A percentile compares a stretch with the other conserved stretches of the same genome.
Conservation (phyloP, 495 filamentous ascomycete species). For the Podospora conica region DNA sequence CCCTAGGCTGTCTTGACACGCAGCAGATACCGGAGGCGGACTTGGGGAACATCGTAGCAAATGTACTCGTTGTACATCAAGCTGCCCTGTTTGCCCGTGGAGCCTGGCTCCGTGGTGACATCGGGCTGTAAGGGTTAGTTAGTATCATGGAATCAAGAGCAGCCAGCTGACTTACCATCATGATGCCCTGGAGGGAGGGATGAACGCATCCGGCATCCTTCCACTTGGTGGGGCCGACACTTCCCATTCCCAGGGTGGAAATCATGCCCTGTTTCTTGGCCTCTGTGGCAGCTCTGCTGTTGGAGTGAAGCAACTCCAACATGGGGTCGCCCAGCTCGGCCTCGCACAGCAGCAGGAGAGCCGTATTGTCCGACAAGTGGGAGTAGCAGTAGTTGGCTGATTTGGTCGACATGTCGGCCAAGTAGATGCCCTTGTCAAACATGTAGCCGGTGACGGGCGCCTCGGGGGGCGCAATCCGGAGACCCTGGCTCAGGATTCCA, state of each 20-base stretch:
- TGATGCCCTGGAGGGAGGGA: slow-evolving; percentile 54
- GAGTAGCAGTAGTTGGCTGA: slow-evolving; percentile 71
- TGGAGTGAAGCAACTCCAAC: slow-evolving; percentile 46
- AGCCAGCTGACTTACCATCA: slow-evolving; percentile 43
- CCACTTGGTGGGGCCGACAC: slow-evolving; percentile 57
- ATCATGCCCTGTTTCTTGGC: slow-evolving; percentile 54
- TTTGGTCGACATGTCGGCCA: slow-evolving; percentile 71
- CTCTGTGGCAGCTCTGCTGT: slow-evolving; percentile 56
- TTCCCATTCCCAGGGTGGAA: slow-evolving; percentile 62
- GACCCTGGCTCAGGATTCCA: slow-evolving; percentile 75
- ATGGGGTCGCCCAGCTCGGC: slow-evolving; percentile 71
- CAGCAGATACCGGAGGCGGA: slow-evolving; percentile 72
- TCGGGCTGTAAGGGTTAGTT: slow-evolving; percentile 41
- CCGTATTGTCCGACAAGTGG: slow-evolving; percentile 39
- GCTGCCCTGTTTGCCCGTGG: slow-evolving; percentile 29
- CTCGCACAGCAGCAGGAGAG: slow-evolving; percentile 66
- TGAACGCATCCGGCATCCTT: slow-evolving; percentile 67
- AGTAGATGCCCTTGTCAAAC: slow-evolving; percentile 88
- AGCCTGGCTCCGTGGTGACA: slow-evolving; percentile 29
- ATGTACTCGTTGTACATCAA: slow-evolving; percentile 69
- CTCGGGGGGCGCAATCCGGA: slow-evolving; percentile 81
- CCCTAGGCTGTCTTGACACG: slow-evolving; percentile 42
- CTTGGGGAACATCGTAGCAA: slow-evolving; percentile 70
- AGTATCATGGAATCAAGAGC: not conserved
- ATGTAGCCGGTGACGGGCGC: slow-evolving; percentile 70